Evolutionary conservation across 805 yeast species (phyloP).

Genomic region (Kodamaea sagamina): DNA sequence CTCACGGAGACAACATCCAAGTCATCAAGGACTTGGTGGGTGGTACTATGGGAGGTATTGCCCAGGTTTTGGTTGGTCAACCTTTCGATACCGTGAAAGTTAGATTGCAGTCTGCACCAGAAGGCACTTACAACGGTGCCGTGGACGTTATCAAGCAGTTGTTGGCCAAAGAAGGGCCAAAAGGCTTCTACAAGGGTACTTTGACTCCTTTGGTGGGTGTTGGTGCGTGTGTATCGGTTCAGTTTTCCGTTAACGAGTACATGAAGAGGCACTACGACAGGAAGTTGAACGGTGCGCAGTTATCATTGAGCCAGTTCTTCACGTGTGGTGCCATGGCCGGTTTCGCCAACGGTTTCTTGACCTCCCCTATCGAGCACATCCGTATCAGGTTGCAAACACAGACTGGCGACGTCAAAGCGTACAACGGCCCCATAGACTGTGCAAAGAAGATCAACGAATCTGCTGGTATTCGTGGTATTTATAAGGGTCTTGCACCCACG

Average conservation of each 20-base stretch:
- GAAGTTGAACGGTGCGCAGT: constrained; percentile 45
- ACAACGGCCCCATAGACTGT: constrained; percentile 75
- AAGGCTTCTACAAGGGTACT: constrained; percentile 48
- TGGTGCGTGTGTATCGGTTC: constrained; percentile 97
- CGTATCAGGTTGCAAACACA: constrained; percentile 94
- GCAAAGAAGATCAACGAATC: constrained; percentile 54
- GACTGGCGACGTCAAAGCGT: constrained; percentile 52
- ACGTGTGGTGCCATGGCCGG: constrained; percentile 91
- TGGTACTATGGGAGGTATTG: constrained; percentile 94
- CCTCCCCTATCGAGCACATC: constrained; percentile 93
- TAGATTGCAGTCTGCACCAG: constrained; percentile 82
- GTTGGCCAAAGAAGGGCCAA: constrained; percentile 46
- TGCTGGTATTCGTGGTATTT: constrained; percentile 63
- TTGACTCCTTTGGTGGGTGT: constrained; percentile 53
- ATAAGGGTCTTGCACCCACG: constrained; percentile 83
- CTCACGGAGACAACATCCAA: constrained; percentile 36
- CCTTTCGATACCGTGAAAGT: constrained; percentile 97
- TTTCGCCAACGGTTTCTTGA: constrained; percentile 81
- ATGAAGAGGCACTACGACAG: constrained; percentile 78
- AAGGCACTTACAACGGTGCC: constrained; percentile 72
- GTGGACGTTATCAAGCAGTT: constrained; percentile 74
- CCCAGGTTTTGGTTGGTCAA: constrained; percentile 94
- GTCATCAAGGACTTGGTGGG: constrained; percentile 80
- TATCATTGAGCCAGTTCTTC: constrained; percentile 69
- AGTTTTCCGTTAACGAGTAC: constrained; percentile 90